Conservation (phyloP, 2,329 filamentous ascomycete genomes). For the Fusarium austroafricanum region DNA sequence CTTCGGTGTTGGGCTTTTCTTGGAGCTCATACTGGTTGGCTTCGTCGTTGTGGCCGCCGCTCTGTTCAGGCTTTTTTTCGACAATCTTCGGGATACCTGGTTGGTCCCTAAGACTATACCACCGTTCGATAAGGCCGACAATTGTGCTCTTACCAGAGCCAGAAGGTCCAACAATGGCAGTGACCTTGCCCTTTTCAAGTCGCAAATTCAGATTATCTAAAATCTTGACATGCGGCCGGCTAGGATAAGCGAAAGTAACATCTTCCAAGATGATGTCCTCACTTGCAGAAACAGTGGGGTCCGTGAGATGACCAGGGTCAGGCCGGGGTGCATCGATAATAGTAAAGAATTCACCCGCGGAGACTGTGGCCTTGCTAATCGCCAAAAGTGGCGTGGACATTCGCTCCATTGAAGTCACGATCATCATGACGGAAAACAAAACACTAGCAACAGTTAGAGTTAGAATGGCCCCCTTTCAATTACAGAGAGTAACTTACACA, state of each 20-base stretch:
- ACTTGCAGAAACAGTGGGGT: background rate
- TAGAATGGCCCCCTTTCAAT: background rate
- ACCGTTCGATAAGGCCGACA: conserved; percentile 75
- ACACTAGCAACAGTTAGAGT: background rate
- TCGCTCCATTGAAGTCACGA: background rate
- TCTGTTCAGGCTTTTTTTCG: conserved; percentile 58
- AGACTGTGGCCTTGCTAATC: conserved; percentile 1
- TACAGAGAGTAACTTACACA: background rate
- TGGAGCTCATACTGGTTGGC: conserved; percentile 33
- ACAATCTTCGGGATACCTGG: conserved; percentile 61
- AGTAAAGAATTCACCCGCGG: conserved; percentile 12
- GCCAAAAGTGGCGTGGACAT: background rate
- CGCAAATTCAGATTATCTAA: conserved; percentile 68
- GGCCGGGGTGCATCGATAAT: conserved; percentile 9
- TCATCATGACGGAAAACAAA: conserved; percentile 13
- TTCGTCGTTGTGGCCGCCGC: too few relatives aligned
- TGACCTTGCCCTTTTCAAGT: conserved; percentile 74
- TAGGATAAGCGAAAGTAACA: conserved; percentile 79
- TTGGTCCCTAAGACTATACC: conserved; percentile 72
- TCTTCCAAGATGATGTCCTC: conserved; percentile 63
- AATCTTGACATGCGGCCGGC: conserved; percentile 70
- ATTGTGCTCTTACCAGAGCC: conserved; percentile 81
- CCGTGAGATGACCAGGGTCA: background rate
- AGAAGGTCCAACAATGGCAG: conserved; percentile 78
- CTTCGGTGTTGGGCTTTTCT: conserved; percentile 53